Conservation (phyloP, 768 basidiomycete genomes). For the Amanita brunnescens region DNA sequence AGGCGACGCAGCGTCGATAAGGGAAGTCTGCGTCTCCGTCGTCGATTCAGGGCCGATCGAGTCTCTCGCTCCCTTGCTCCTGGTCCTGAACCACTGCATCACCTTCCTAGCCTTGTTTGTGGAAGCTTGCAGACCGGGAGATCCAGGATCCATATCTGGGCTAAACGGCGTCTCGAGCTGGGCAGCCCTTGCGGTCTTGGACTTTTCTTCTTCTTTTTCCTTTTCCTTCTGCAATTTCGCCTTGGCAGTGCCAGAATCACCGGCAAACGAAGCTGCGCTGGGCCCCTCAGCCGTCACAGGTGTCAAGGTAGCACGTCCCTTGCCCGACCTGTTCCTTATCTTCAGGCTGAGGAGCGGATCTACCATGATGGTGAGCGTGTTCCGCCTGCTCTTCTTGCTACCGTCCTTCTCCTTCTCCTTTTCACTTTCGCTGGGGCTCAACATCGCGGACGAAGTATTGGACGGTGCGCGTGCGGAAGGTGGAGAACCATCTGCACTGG, state of each 20-base stretch:
- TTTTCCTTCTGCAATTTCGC: slow-evolving; percentile 15
- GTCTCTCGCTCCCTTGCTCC: slow-evolving; percentile 42
- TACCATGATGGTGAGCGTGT: slow-evolving; percentile 83
- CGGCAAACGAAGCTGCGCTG: slow-evolving; percentile 1
- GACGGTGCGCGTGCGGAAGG: slow-evolving; percentile 10
- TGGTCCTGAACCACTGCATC: slow-evolving; percentile 95
- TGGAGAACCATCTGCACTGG: slow-evolving; percentile 19
- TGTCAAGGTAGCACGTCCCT: slow-evolving; percentile 25
- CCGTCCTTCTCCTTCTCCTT: slow-evolving; percentile 12
- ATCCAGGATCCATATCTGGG: slow-evolving; percentile 20
- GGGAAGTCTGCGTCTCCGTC: slow-evolving; percentile 2
- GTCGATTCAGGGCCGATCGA: slow-evolving; percentile 21
- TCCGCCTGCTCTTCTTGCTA: slow-evolving; percentile 58
- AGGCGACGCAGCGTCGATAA: slow-evolving; percentile 14
- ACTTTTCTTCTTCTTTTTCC: slow-evolving; percentile 18
- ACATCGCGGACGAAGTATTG: slow-evolving; percentile 16
- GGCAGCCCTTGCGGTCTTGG: slow-evolving; percentile 6
- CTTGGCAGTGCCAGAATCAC: not conserved
- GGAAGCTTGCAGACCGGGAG: slow-evolving; percentile 48
- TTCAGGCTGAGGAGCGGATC: slow-evolving; percentile 56
- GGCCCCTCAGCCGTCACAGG: slow-evolving; percentile 16
- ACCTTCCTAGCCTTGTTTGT: slow-evolving; percentile 90
- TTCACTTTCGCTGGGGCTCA: slow-evolving; percentile 16
- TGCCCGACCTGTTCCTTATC: slow-evolving; percentile 32
- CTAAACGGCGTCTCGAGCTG: slow-evolving; percentile 1